Evolutionary conservation across 2,329 filamentous ascomycete species (phyloP).

Genomic region (Nemania diffusa): DNA sequence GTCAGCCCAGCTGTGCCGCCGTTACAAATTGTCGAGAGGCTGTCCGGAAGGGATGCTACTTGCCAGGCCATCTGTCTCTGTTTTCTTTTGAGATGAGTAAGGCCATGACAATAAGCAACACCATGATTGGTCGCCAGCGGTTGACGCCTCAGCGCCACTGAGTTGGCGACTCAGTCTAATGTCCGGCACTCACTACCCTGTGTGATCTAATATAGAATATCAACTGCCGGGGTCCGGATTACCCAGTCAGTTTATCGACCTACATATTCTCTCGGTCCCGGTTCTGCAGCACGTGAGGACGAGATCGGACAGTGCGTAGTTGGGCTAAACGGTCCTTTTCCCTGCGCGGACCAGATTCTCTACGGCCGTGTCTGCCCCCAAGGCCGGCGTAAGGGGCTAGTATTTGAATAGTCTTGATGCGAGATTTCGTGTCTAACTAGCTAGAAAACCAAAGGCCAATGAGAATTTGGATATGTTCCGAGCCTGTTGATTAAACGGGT

Average conservation of each 20-base stretch:
- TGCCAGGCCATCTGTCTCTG: no score
- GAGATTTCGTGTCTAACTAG: not conserved
- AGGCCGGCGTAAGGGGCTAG: not conserved
- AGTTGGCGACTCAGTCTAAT: not conserved
- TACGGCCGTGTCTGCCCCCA: not conserved
- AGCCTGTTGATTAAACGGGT: constrained; percentile 9
- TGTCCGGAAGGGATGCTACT: not conserved
- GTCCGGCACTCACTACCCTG: not conserved
- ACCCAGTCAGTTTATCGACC: not conserved
- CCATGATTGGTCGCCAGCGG: constrained; percentile 1
- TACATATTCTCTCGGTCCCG: constrained; percentile 28
- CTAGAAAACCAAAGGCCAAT: constrained; percentile 10
- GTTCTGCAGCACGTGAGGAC: not conserved
- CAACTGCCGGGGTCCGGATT: not conserved
- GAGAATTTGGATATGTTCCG: not conserved
- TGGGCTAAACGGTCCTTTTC: constrained; percentile 2
- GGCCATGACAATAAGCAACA: not conserved
- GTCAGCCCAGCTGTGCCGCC: not conserved
- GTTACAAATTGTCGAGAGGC: no score
- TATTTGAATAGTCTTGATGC: constrained; percentile 2
- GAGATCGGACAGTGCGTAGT: constrained; percentile 2
- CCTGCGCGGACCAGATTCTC: not conserved
- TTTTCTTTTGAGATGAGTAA: not conserved
- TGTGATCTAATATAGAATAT: not conserved
- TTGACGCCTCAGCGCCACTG: constrained; percentile 1